phyloP scores from a whole-genome alignment of 2,329 filamentous ascomycete species.

The Penicillium brasilianum region DNA sequence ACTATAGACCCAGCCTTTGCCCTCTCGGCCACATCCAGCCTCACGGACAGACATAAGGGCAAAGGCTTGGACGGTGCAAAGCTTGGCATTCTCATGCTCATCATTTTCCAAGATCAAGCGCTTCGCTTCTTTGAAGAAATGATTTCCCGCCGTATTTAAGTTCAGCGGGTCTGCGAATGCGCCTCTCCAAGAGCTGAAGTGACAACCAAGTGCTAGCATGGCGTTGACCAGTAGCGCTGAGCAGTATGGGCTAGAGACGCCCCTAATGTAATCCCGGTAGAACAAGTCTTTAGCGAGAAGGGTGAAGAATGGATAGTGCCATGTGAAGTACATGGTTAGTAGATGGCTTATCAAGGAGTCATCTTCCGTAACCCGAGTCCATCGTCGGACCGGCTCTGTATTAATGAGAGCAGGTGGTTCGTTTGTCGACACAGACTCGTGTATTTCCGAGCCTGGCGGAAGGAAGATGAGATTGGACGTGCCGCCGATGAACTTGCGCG shows the following conservation, averaged over 20 bases:
- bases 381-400: constrained; percentile 73
- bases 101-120: constrained; percentile 87
- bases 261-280: constrained; percentile 79
- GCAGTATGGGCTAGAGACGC: constrained; percentile 75
- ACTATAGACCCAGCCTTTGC: constrained; percentile 97
- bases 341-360: constrained; percentile 80
- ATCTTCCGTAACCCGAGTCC: constrained; percentile 86
- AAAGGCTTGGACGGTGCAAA: constrained; percentile 91
- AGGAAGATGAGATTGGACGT: constrained; percentile 92
- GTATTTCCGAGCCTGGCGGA: constrained; percentile 56
- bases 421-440: constrained; percentile 45
- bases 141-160: constrained; percentile 85
- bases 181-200: constrained; percentile 80
- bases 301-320: constrained; percentile 97
- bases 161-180: constrained; percentile 75
- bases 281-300: constrained; percentile 86
- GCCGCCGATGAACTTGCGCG: constrained; percentile 87
- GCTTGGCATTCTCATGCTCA: constrained; percentile 84
- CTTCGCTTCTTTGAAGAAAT: constrained; percentile 95
- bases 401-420: constrained; percentile 57
- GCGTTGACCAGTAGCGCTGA: constrained; percentile 89
- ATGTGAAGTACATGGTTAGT: constrained; percentile 96
- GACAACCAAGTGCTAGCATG: constrained; percentile 89
- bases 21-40: constrained; percentile 90
- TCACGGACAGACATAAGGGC: constrained; percentile 96